Evolutionary conservation across 345 rosid species (phyloP), one percentile per base, ranked within the genome.

Genomic region (Anastatica hierochuntica): DNA sequence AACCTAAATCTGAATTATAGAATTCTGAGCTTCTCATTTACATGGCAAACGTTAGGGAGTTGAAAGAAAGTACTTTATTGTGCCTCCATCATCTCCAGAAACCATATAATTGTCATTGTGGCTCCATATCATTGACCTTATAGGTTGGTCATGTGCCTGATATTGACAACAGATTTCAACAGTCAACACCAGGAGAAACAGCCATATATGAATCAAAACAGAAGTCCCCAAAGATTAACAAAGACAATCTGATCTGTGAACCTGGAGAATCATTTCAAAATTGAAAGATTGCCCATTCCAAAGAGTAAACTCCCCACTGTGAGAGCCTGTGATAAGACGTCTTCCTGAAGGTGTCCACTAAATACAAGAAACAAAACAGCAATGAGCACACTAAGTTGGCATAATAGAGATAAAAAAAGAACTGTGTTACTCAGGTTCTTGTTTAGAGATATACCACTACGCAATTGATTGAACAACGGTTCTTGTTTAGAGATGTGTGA

Each of bases 251-350:
- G 42, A 61, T 20, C 14, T 8, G 46, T 3, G 29, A 63, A 92
- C 98, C 94, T 92, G 98, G 69, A 92, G 83, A 72, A 88, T 88
- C 95, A 88, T 88, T 72, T 92, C 97, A 58, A 88, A 88, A 67
- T 92, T 88, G 64, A 92, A 92, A 27, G 98, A 85, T 14, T 88
- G 98, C 61, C 98, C 98, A 78, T 92, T 88, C 98, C 98, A 88
- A 41, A 92, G 79, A 58, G 98, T 92, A 66, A 92, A 92, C 68
- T 92, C 98, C 38, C 98, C 98, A 62, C 95, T 92, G 52, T 85
- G 90, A 34, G 97, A 88, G 35, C 98, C 95, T 5, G 98, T 88
- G 63, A 92, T 88, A 62, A 92, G 95, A 57, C 94, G 94, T 58
- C 95, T 78, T 49, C 97, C 98, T 1, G 94, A 79, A 35, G 98